Conservation (phyloP, 1,284 basidiomycete genomes). For the Tylopilus sp. region DNA sequence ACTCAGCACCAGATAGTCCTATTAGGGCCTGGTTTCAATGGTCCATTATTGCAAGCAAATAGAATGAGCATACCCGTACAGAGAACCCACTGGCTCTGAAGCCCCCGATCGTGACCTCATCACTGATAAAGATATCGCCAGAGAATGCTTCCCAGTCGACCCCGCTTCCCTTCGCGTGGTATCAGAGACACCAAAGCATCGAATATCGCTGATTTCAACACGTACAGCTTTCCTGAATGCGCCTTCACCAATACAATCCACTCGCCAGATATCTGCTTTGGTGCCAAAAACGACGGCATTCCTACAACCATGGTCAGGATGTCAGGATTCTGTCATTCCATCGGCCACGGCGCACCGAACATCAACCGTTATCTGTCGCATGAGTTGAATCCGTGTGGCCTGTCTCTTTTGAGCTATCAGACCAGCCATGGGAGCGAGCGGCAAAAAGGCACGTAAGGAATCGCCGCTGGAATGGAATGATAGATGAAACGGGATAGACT, state of each 20-base stretch:
- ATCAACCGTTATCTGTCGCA: slow-evolving; percentile 64
- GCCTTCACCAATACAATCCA: slow-evolving; percentile 60
- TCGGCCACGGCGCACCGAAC: slow-evolving; percentile 44
- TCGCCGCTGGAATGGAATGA: slow-evolving; percentile 50
- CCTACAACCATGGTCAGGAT: slow-evolving; percentile 20
- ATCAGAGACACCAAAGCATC: slow-evolving; percentile 5
- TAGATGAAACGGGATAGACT: slow-evolving; percentile 65
- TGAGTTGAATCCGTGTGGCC: slow-evolving; percentile 54
- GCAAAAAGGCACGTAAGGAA: slow-evolving; percentile 58
- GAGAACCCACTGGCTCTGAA: slow-evolving; percentile 63
- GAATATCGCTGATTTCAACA: slow-evolving; percentile 7
- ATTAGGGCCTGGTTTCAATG: slow-evolving; percentile 4
- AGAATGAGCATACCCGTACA: slow-evolving; percentile 47
- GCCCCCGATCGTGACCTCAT: slow-evolving; percentile 48
- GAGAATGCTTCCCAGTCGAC: slow-evolving; percentile 56
- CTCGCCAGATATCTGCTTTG: slow-evolving; percentile 69
- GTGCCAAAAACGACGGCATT: slow-evolving; percentile 41
- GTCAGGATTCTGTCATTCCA: neutral
- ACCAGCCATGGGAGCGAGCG: slow-evolving; percentile 47
- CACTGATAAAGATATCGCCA: slow-evolving; percentile 54
- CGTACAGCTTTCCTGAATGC: slow-evolving; percentile 54
- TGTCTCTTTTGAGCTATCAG: slow-evolving; percentile 38
- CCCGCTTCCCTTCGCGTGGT: slow-evolving; percentile 49
- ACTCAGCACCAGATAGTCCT: slow-evolving; percentile 65
- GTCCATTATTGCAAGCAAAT: neutral